Evolutionary conservation across 768 basidiomycete genomes (phyloP).

Genomic region (Porpolomopsis calyptriformis): DNA sequence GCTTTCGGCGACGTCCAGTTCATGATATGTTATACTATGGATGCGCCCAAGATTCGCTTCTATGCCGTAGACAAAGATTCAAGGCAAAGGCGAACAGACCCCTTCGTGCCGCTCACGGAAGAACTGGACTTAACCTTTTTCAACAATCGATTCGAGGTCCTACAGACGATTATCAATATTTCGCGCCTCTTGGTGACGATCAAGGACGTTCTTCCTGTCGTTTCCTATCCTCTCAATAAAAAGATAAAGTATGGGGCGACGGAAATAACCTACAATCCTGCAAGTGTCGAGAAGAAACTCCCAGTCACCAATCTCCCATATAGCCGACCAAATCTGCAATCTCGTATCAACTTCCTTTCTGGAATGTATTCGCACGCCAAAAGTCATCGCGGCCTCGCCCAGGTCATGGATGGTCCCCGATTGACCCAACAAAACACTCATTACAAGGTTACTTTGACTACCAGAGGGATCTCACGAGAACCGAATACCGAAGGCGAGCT

Average conservation of each 20-base stretch:
- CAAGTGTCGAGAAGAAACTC: slow-evolving; percentile 2
- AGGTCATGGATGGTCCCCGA: not conserved
- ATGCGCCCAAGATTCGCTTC: slow-evolving; percentile 3
- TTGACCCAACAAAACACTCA: not conserved
- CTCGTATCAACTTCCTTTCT: slow-evolving; percentile 1
- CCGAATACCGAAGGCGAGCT: slow-evolving; percentile 1
- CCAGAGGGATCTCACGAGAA: slow-evolving; percentile 1
- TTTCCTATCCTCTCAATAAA: slow-evolving; percentile 1
- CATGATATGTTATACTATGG: slow-evolving; percentile 3
- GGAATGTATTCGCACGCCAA: slow-evolving; percentile 4
- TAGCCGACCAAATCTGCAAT: not conserved
- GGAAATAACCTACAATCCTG: not conserved
- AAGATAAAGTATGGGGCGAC: not conserved
- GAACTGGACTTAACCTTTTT: slow-evolving; percentile 1
- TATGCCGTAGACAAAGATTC: not conserved
- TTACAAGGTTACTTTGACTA: slow-evolving; percentile 1
- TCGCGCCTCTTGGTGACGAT: slow-evolving; percentile 3
- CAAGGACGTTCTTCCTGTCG: slow-evolving; percentile 1
- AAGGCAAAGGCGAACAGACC: not conserved
- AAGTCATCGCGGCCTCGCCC: slow-evolving; percentile 3
- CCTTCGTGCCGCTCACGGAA: slow-evolving; percentile 3
- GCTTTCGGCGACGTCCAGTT: slow-evolving; percentile 1
- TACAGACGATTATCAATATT: slow-evolving; percentile 3
- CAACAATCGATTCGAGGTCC: not conserved
- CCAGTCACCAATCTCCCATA: slow-evolving; percentile 1